Evolutionary conservation across 164 flowering plant species (phyloP), one percentile per base, ranked within the genome.

Genomic region (Chimonanthus salicifolius): DNA sequence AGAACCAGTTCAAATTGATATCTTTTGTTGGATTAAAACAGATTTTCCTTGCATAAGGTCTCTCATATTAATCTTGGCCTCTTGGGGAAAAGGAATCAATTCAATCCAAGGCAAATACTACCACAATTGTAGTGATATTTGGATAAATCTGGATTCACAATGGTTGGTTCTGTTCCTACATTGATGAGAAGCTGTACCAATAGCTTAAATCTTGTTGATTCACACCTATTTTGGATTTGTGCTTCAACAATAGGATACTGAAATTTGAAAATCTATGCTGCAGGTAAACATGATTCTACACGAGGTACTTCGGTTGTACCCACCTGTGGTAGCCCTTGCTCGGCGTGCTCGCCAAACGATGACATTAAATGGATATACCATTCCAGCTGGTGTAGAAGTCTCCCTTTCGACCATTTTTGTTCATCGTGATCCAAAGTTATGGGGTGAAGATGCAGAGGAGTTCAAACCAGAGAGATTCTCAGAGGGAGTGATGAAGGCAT

Each of bases 261-360:
- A 45, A 45, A 45, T 43, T 44, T 44, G 43, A 0, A 33, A 5
- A 33, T 44, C 45, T 47, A 4, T 33, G 4, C 15, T 45, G 64
- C 74, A 72, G 69, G 69, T 72, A 13, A 72, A 47, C 0, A 72
- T 72, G 74, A 65, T 72, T 7, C 47, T 72, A 4, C 6, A 72
- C 49, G 74, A 72, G 74, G 74, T 72, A 6, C 68, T 72, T 5
- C 58, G 74, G 6, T 58, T 72, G 20, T 72, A 72, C 58, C 74
- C 74, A 0, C 69, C 69, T 0, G 47, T 64, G 6, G 48, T 47
- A 6, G 1, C 2, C 62, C 16, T 64, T 7, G 62, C 4, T 63
- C 74, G 74, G 66, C 4, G 10, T 0, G 47, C 54, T 15, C 11
- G 2, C 47, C 11, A 63, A 58, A 47, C 47, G 10, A 50, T 21